Percentiles rank a stretch among this genome's conserved stretches.
Conservation (phyloP, 192 early-diverging fungal species). For the Gigaspora rosea region DNA sequence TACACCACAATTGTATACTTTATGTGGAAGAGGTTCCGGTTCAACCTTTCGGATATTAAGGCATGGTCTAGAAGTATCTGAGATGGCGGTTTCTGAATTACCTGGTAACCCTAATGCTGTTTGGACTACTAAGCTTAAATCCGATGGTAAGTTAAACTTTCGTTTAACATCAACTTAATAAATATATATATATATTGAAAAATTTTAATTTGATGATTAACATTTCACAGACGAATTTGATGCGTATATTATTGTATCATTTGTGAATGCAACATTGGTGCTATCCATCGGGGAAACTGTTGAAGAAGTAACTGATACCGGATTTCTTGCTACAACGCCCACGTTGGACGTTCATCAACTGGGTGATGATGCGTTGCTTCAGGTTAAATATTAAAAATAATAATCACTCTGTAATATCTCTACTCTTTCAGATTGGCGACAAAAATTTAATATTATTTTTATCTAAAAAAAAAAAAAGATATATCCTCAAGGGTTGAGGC, state of each 20-base stretch:
- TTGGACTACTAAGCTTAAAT: constrained; percentile 69
- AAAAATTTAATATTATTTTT: too few species aligned
- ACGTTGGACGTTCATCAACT: constrained; percentile 85
- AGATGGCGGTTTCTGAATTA: constrained; percentile 90
- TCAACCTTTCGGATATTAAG: constrained; percentile 86
- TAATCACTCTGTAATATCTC: constrained; percentile 1
- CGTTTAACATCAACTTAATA: background rate
- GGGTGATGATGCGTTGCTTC: constrained; percentile 86
- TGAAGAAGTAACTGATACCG: constrained; percentile 88
- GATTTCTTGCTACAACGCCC: constrained; percentile 79
- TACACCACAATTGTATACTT: constrained; percentile 90
- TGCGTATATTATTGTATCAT: constrained; percentile 89
- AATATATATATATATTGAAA: background rate
- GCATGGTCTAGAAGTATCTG: constrained; percentile 89
- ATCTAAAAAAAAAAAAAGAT: constrained; percentile 25
- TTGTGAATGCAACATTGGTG: constrained; percentile 90
- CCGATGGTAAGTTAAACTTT: constrained; percentile 34
- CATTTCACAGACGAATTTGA: constrained; percentile 61
- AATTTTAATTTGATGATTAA: background rate
- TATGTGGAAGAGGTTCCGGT: constrained; percentile 80
- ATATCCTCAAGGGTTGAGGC: constrained; percentile 88
- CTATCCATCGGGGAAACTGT: constrained; percentile 92
- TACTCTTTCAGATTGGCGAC: background rate
- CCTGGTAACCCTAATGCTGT: constrained; percentile 93
- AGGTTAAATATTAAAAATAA: constrained; percentile 48